A percentile compares a stretch with the other conserved stretches of the same genome.
These are phyloP conservation scores for Tolypocladium nubicola DNA, from an alignment of 2,329 filamentous ascomycete genomes.

Conservation along the genomic window DNA sequence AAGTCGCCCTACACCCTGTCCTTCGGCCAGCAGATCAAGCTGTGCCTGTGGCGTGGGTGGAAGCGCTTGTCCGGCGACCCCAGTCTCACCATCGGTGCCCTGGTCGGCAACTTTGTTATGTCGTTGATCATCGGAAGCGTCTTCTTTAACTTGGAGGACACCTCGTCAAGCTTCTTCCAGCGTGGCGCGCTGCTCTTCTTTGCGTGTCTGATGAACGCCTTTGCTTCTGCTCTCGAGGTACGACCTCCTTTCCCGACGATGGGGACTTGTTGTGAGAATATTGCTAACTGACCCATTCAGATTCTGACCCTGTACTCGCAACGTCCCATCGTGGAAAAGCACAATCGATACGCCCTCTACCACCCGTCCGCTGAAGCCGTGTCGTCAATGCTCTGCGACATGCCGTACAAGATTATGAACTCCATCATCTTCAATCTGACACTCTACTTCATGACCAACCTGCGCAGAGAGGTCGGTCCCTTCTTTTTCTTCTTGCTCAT, in stretches of 20 bases:
- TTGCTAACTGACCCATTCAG: slow-evolving; percentile 18
- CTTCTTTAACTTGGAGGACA: slow-evolving; percentile 62
- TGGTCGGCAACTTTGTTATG: slow-evolving; percentile 65
- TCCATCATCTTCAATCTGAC: slow-evolving; percentile 66
- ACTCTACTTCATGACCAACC: slow-evolving; percentile 80
- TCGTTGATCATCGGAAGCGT: slow-evolving; percentile 69
- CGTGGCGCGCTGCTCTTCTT: slow-evolving; percentile 80
- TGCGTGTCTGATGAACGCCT: slow-evolving; percentile 77
- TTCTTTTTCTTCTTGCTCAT: slow-evolving; percentile 85
- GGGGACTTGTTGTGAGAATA: background rate
- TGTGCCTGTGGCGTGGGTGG: slow-evolving; percentile 76
- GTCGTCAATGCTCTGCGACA: slow-evolving; percentile 74
- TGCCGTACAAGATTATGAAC: slow-evolving; percentile 70
- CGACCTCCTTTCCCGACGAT: slow-evolving; percentile 6
- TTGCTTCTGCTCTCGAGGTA: slow-evolving; percentile 66
- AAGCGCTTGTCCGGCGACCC: slow-evolving; percentile 68
- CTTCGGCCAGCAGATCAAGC: slow-evolving; percentile 59
- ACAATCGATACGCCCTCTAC: slow-evolving; percentile 75
- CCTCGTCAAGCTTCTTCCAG: slow-evolving; percentile 65
- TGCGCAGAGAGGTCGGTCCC: slow-evolving; percentile 59
- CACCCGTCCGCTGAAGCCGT: slow-evolving; percentile 85
- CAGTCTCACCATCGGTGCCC: slow-evolving; percentile 56
- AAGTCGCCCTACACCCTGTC: slow-evolving; percentile 79
- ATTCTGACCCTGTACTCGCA: slow-evolving; percentile 81
- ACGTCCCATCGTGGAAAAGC: slow-evolving; percentile 87